Conservation (phyloP, 2,329 filamentous ascomycete species). For the Trichothecium roseum region DNA sequence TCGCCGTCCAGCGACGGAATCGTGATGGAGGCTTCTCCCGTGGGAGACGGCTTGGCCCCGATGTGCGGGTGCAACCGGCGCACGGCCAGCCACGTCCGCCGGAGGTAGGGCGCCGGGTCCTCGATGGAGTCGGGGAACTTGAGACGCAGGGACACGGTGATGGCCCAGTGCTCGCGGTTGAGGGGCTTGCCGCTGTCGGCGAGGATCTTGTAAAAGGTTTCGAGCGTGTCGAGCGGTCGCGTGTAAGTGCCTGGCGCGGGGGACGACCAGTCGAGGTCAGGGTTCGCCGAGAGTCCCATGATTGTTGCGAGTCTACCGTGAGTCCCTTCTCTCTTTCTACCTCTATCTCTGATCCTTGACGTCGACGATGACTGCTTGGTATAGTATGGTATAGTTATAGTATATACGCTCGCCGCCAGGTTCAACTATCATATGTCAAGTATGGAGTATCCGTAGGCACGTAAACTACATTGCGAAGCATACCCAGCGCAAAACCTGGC, state of each 20-base stretch:
- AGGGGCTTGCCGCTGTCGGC: constrained; percentile 14
- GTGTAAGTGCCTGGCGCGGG: constrained; percentile 1
- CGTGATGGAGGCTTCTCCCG: constrained; percentile 6
- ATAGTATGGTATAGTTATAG: no score
- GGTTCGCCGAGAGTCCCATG: no score
- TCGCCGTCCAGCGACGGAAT: constrained; percentile 4
- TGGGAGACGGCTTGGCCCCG: constrained; percentile 7
- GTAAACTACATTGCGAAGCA: no score
- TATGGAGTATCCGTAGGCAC: no score
- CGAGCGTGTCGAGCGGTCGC: constrained; percentile 9
- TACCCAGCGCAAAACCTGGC: no score
- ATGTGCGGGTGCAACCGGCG: constrained; percentile 7
- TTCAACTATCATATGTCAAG: no score
- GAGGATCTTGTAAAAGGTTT: constrained; percentile 18
- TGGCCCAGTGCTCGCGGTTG: constrained; percentile 20
- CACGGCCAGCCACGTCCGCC: no score
- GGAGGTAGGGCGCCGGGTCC: not conserved
- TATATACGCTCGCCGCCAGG: no score
- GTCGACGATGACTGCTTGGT: no score
- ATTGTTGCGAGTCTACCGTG: no score
- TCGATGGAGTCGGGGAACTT: constrained; percentile 3
- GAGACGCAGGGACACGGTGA: constrained; percentile 11
- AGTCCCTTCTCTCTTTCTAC: no score
- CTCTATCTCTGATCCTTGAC: no score
- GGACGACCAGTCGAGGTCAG: not conserved